phyloP scores from a whole-genome alignment of 345 rosid species.

The Adansonia digitata region DNA sequence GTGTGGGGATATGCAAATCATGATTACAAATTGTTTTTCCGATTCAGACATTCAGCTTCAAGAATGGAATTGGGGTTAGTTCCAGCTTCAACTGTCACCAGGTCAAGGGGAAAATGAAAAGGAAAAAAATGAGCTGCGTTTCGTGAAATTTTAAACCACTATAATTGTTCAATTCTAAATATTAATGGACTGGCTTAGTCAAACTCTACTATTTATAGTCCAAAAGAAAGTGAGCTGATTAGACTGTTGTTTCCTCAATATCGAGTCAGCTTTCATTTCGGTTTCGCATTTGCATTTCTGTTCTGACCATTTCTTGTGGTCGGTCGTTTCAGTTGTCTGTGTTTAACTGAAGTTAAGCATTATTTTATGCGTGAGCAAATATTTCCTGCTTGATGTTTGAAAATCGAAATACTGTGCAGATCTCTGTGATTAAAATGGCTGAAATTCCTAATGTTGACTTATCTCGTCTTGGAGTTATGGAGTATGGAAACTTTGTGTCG shows the following conservation, averaged over 20 bases:
- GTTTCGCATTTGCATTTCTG: not conserved
- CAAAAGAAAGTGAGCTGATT: not conserved
- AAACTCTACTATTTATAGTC: not conserved
- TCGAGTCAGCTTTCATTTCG: not conserved
- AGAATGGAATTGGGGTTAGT: not conserved
- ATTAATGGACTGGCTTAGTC: not conserved
- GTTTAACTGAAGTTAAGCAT: not conserved
- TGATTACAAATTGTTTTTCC: not conserved
- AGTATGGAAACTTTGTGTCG: conserved; percentile 66
- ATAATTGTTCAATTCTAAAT: not conserved
- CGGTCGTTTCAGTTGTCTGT: no score
- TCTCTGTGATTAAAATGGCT: conserved; percentile 77
- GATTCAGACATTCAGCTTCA: not conserved
- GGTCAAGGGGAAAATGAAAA: not conserved
- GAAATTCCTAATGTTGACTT: conserved; percentile 81
- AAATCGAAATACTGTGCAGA: conserved; percentile 38
- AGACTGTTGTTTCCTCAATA: not conserved
- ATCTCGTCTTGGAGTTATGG: conserved; percentile 58
- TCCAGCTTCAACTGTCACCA: not conserved
- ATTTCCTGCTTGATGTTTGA: conserved; percentile 11
- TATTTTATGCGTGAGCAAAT: not conserved
- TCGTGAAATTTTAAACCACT: no score
- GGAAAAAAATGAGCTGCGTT: no score
- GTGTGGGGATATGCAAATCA: not conserved
- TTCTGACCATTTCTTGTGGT: no score